A percentile compares a stretch with the other conserved stretches of the same genome.
Evolutionary conservation across 108 stramenopile genomes (phyloP).

Genomic region (Cyclotella sp.): DNA sequence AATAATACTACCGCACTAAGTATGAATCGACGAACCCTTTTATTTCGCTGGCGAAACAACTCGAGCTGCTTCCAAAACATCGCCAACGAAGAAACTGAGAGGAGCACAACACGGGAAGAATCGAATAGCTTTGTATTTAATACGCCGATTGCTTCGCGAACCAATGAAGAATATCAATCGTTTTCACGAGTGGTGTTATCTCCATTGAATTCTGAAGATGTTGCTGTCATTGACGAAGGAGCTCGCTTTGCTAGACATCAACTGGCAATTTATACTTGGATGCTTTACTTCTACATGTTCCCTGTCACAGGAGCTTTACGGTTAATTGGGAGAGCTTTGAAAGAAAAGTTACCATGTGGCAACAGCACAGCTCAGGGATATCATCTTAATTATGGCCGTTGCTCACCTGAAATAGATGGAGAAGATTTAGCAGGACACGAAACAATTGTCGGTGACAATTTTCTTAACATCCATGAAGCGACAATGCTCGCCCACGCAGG

Average conservation of each 20-base stretch:
- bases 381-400: slow-evolving; percentile 8
- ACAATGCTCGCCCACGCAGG: slow-evolving; percentile 78
- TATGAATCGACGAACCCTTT: slow-evolving; percentile 20
- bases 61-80: neutral
- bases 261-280: slow-evolving; percentile 91
- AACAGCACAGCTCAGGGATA: neutral
- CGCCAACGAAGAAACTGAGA: neutral
- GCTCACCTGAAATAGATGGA: neutral
- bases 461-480: slow-evolving; percentile 74
- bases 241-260: slow-evolving; percentile 84
- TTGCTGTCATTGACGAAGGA: slow-evolving; percentile 75
- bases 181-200: slow-evolving; percentile 60
- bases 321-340: slow-evolving; percentile 53
- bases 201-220: slow-evolving; percentile 64
- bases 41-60: slow-evolving; percentile 40
- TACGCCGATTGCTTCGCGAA: neutral
- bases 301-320: slow-evolving; percentile 77
- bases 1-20: neutral
- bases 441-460: slow-evolving; percentile 69
- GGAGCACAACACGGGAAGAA: neutral
- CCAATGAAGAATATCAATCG: slow-evolving; percentile 43
- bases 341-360: slow-evolving; percentile 21
- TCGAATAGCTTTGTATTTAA: neutral
- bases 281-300: slow-evolving; percentile 84
- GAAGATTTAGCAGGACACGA: neutral